phyloP scores from a whole-genome alignment of 164 flowering plant genomes.

The Chloranthus sessilifolius region DNA sequence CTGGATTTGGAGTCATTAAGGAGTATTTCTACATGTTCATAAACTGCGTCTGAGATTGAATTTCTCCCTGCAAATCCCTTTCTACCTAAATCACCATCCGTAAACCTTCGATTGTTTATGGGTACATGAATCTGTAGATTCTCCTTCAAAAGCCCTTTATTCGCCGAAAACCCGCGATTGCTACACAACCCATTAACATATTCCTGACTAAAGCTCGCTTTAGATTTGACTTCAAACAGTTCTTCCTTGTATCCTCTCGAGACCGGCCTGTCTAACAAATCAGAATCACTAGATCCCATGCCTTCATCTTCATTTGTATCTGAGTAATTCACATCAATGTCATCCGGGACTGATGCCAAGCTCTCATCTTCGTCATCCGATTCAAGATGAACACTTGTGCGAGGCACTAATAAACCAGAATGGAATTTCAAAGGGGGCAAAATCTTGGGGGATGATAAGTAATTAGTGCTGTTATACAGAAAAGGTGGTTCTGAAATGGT shows the following conservation, averaged over 20 bases:
- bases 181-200: not conserved
- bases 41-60: slow-evolving; percentile 15
- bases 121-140: slow-evolving; percentile 53
- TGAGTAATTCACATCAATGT: slow-evolving; percentile 25
- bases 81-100: slow-evolving; percentile 27
- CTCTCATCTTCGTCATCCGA: slow-evolving; percentile 40
- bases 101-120: slow-evolving; percentile 21
- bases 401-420: slow-evolving; percentile 44
- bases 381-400: slow-evolving; percentile 18
- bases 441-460: slow-evolving; percentile 25
- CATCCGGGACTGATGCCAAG: slow-evolving; percentile 52
- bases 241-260: slow-evolving; percentile 22
- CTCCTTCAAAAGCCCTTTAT: slow-evolving; percentile 41
- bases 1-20: no score
- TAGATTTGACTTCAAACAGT: slow-evolving; percentile 16
- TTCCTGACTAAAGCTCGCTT: slow-evolving; percentile 3
- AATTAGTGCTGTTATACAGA: slow-evolving; percentile 14
- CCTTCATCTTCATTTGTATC: slow-evolving; percentile 37
- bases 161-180: slow-evolving; percentile 20
- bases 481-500: slow-evolving; percentile 37
- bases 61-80: slow-evolving; percentile 15
- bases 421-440: slow-evolving; percentile 69
- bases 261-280: slow-evolving; percentile 22
- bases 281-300: slow-evolving; percentile 21
- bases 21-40: no score